These are phyloP conservation scores for Boletus subcaerulescens DNA, from an alignment of 768 basidiomycete species.

Conservation along the genomic window DNA sequence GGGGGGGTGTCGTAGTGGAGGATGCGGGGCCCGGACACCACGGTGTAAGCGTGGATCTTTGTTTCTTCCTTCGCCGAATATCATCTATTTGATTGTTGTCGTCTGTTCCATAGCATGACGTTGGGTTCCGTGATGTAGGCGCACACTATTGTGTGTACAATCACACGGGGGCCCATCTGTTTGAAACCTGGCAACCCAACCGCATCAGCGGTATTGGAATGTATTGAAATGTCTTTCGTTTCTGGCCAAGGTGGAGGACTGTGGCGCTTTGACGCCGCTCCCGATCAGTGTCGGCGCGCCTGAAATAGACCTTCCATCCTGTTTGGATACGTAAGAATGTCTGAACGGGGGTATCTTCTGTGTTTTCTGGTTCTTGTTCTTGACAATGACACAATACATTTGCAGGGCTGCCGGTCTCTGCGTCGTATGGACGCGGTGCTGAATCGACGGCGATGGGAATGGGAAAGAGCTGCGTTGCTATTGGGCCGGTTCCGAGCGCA, in stretches of 20 bases:
- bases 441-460: not conserved
- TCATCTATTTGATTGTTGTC: slow-evolving; percentile 4
- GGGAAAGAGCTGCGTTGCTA: not conserved
- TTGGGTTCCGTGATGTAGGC: not conserved
- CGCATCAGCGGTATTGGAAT: too few relatives aligned
- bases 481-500: not conserved
- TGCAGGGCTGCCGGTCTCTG: slow-evolving; percentile 1
- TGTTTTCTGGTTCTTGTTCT: not conserved
- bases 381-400: not conserved
- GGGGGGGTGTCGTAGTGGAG: not conserved
- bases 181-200: slow-evolving; percentile 6
- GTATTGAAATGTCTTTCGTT: not conserved
- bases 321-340: slow-evolving; percentile 7
- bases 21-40: not conserved
- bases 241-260: not conserved
- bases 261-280: slow-evolving; percentile 1
- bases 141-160: not conserved
- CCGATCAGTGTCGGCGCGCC: slow-evolving; percentile 4
- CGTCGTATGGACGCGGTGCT: not conserved
- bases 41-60: not conserved
- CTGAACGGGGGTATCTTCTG: not conserved
- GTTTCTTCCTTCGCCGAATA: not conserved
- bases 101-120: not conserved
- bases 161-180: not conserved
- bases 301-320: slow-evolving; percentile 1